phyloP scores from a whole-genome alignment of 2,329 filamentous ascomycete species.

The Colletotrichum sojae region DNA sequence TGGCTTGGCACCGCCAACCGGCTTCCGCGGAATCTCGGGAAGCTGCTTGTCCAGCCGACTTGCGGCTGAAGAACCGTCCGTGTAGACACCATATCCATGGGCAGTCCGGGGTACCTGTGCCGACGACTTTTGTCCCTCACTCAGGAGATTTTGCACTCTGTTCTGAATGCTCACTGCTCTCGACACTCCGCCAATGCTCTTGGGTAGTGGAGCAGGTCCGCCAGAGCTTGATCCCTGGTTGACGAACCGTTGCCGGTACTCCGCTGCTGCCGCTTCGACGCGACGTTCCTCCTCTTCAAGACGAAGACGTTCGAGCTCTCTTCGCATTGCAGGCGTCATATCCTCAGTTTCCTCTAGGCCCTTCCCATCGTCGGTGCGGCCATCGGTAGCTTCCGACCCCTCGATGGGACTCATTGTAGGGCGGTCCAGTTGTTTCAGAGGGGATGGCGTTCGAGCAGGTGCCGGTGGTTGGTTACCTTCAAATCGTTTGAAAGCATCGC shows the following conservation, averaged over 20 bases:
- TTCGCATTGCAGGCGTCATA: constrained; percentile 87
- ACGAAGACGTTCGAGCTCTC: constrained; percentile 87
- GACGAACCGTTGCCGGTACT: constrained; percentile 84
- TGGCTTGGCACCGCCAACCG: constrained; percentile 54
- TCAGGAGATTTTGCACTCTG: constrained; percentile 87
- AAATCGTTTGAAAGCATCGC: constrained; percentile 93
- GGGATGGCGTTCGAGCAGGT: constrained; percentile 62
- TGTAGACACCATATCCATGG: constrained; percentile 91
- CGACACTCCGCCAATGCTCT: constrained; percentile 70
- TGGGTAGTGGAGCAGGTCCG: constrained; percentile 61
- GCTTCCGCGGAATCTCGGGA: constrained; percentile 67
- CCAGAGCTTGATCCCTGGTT: constrained; percentile 59
- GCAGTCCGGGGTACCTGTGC: constrained; percentile 77
- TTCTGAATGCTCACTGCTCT: constrained; percentile 91
- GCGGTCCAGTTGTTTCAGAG: constrained; percentile 62
- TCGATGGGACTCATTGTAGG: constrained; percentile 78
- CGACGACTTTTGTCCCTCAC: constrained; percentile 78
- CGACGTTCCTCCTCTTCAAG: constrained; percentile 90
- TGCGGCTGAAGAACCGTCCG: constrained; percentile 65
- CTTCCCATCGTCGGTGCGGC: constrained; percentile 76
- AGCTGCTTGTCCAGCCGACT: constrained; percentile 55
- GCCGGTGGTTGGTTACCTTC: constrained; percentile 69
- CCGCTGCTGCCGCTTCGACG: constrained; percentile 89
- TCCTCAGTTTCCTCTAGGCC: constrained; percentile 75
- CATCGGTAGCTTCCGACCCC: constrained; percentile 81